Base-by-base conservation (phyloP, 2,329 filamentous ascomycete genomes). In the Fusarium azukiicola region DNA sequence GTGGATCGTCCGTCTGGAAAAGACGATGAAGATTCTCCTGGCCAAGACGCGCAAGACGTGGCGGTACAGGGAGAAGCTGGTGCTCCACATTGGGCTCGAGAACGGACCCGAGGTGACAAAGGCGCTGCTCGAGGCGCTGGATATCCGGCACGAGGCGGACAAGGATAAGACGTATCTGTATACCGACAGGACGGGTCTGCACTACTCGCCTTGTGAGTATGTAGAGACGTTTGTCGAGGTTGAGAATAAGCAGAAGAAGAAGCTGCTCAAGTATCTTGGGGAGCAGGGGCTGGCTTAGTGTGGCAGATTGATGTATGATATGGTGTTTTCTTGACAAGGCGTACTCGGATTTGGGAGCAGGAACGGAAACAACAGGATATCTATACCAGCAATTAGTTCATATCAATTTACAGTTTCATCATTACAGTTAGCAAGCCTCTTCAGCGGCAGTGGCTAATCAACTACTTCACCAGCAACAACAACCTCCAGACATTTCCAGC, bases 121-220 rank as follows among this genome's bases (percentile, higher is more conserved):
- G 19, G 70, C 74, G 1, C 67, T 77, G 61, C 21, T 77, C 6
- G 44, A 66, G 1, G 75, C 71, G 1, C 5, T 76, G 40, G 52
- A 74, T 7, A 40, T 47, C 3, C 61, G 50, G 8, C 54, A 64
- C 9, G 71, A 67, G 3, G 67, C 42, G 8, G 64, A 58, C 9
- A 40, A 46, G 4, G 61, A 76, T 1, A 76, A 74, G 52, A 61
- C n/a, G 13, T 77, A 76, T 36, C 1, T 74, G 3, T 77, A 77
- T 9, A 74, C 74, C 0, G 75, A 77, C 6, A 77, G 73, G n/a
- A 76, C 70, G 0, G 75, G 69, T 0, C 46, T 66, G 66, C n/a
- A 56, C 13, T 74, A 77, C 16, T 69, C 75, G 21, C 74, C 67
- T 17, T 61, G 40, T 21, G 70, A 77, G 27, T 77, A 77, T 27